Percentiles rank a stretch among this genome's conserved stretches.
Evolutionary conservation across 2,329 filamentous ascomycete species (phyloP).

Genomic region (Microdochium trichocladiopsis): DNA sequence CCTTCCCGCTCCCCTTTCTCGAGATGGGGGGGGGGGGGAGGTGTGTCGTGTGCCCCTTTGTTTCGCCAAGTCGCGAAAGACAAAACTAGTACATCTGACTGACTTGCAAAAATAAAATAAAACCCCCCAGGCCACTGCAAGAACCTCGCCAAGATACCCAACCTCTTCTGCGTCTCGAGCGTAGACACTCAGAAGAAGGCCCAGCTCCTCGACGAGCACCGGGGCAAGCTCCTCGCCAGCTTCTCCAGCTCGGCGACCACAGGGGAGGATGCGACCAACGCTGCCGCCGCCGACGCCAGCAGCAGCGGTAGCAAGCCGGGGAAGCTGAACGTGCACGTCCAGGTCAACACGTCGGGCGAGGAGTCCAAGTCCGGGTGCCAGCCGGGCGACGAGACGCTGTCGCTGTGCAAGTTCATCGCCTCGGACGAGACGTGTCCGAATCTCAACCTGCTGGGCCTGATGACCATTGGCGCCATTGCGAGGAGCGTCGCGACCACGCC

Average conservation of each 20-base stretch:
- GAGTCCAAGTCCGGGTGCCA: slow-evolving; percentile 75
- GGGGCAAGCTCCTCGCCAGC: slow-evolving; percentile 47
- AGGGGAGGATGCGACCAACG: slow-evolving; percentile 24
- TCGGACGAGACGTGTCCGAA: slow-evolving; percentile 45
- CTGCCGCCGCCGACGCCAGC: slow-evolving; percentile 15
- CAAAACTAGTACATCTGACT: no score
- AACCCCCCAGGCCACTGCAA: slow-evolving; percentile 89
- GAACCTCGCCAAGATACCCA: slow-evolving; percentile 75
- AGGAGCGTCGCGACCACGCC: slow-evolving; percentile 65
- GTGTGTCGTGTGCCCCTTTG: no score
- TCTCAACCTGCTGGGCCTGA: slow-evolving; percentile 72
- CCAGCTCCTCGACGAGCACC: slow-evolving; percentile 68
- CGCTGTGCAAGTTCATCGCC: slow-evolving; percentile 63
- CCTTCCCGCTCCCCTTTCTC: no score
- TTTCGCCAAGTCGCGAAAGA: no score
- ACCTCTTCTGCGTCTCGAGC: slow-evolving; percentile 86
- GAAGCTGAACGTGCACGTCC: slow-evolving; percentile 69
- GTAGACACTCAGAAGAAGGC: slow-evolving; percentile 88
- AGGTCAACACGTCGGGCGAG: slow-evolving; percentile 93
- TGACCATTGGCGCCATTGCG: slow-evolving; percentile 97
- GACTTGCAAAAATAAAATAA: not conserved
- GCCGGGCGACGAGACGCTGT: slow-evolving; percentile 53
- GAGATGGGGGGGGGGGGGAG: no score
- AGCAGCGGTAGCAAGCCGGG: not conserved
- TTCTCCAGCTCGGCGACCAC: slow-evolving; percentile 14